Percentiles rank a stretch among this genome's conserved stretches.
phyloP scores from a whole-genome alignment of 1,284 basidiomycete genomes.

The Laetiporus sulphureus region DNA sequence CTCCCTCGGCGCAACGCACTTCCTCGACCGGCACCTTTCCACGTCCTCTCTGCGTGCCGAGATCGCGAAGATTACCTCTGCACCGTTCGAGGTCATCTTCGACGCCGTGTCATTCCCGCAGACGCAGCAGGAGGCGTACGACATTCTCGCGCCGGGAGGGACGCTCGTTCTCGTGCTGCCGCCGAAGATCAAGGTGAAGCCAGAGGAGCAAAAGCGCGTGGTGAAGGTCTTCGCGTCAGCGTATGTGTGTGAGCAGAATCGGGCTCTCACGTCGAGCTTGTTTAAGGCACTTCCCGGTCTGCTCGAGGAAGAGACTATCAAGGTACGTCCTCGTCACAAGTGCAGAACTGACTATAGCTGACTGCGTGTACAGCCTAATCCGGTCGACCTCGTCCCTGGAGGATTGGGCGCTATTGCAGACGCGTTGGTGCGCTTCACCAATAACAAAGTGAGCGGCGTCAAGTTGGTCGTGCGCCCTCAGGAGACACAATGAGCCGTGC shows the following conservation, averaged over 20 bases:
- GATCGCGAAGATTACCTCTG: constrained; percentile 18
- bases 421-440: constrained; percentile 36
- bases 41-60: constrained; percentile 17
- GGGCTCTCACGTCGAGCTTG: constrained; percentile 1
- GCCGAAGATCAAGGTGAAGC: background rate
- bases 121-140: constrained; percentile 17
- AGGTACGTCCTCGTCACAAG: constrained; percentile 9
- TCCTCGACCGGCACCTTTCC: constrained; percentile 37
- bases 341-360: background rate
- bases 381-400: constrained; percentile 34
- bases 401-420: constrained; percentile 39
- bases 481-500: constrained; percentile 28
- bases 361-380: constrained; percentile 17
- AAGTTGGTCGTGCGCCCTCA: constrained; percentile 45
- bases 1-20: constrained; percentile 45
- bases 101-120: constrained; percentile 25
- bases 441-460: constrained; percentile 36
- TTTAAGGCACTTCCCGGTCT: constrained; percentile 10
- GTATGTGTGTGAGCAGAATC: constrained; percentile 6
- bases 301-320: constrained; percentile 14
- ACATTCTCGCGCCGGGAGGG: constrained; percentile 22
- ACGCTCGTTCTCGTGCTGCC: constrained; percentile 12
- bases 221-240: constrained; percentile 6
- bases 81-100: constrained; percentile 29
- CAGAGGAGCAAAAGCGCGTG: constrained; percentile 6